A percentile compares a stretch with the other conserved stretches of the same genome.
Evolutionary conservation across 2,329 filamentous ascomycete genomes (phyloP).

Genomic region (Trichoderma cornu-damae): DNA sequence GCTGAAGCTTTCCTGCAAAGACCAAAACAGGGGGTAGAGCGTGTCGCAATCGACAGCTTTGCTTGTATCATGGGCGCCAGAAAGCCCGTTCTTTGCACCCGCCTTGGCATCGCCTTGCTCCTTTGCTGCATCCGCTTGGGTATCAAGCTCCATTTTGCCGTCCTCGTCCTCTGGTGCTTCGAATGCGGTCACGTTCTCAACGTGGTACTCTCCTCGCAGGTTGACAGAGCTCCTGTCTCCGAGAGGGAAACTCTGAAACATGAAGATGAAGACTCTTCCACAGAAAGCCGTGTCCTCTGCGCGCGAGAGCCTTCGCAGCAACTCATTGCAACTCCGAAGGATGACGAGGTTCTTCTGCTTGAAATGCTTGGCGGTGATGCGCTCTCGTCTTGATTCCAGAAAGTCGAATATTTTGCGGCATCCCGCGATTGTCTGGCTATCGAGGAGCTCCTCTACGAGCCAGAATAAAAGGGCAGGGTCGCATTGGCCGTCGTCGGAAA

Average conservation of each 20-base stretch:
- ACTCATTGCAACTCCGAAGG: slow-evolving; percentile 89
- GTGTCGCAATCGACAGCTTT: slow-evolving; percentile 59
- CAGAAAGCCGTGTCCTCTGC: slow-evolving; percentile 97
- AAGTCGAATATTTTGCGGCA: slow-evolving; percentile 92
- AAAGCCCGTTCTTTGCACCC: slow-evolving; percentile 39
- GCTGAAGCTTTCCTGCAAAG: slow-evolving; percentile 84
- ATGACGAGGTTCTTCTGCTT: slow-evolving; percentile 83
- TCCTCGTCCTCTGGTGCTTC: slow-evolving; percentile 40
- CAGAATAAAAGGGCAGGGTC: slow-evolving; percentile 81
- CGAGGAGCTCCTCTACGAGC: slow-evolving; percentile 89
- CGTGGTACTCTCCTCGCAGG: slow-evolving; percentile 88
- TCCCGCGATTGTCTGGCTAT: slow-evolving; percentile 89
- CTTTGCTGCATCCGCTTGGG: slow-evolving; percentile 36
- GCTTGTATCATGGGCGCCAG: slow-evolving; percentile 42
- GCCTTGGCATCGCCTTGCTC: slow-evolving; percentile 30
- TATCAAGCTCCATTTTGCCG: slow-evolving; percentile 60
- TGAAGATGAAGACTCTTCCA: slow-evolving; percentile 94
- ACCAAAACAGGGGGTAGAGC: slow-evolving; percentile 92
- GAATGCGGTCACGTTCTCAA: slow-evolving; percentile 89
- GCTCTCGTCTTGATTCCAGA: slow-evolving; percentile 85
- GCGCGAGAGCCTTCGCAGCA: slow-evolving; percentile 86
- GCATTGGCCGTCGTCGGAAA: slow-evolving; percentile 73
- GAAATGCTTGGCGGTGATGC: slow-evolving; percentile 75
- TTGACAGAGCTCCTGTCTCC: slow-evolving; percentile 98
- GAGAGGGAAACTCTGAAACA: slow-evolving; percentile 95